Conservation (phyloP, 2,329 filamentous ascomycete species). For the Tolypocladium inflatum region DNA sequence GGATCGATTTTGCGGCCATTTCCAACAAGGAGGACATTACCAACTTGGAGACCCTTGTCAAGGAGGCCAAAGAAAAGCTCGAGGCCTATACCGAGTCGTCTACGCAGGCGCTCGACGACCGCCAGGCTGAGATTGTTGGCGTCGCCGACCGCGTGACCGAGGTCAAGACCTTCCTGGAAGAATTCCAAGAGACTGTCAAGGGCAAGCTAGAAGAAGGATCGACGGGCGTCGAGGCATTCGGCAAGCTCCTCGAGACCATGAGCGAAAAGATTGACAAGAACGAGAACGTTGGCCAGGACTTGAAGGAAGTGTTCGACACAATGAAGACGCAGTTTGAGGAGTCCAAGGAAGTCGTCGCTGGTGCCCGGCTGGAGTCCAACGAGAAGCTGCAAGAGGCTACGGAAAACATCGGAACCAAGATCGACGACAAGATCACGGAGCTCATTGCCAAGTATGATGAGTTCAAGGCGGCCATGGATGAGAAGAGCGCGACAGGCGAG, state of each 20-base stretch:
- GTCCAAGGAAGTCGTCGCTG: conserved; percentile 68
- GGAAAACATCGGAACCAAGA: conserved; percentile 42
- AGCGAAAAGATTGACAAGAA: conserved; percentile 53
- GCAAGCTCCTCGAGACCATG: conserved; percentile 59
- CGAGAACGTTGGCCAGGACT: conserved; percentile 46
- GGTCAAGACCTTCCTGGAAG: conserved; percentile 67
- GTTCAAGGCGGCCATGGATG: conserved; percentile 64
- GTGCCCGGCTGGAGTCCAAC: conserved; percentile 73
- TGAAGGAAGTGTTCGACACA: conserved; percentile 63
- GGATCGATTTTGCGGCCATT: conserved; percentile 60
- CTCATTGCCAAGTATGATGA: conserved; percentile 85
- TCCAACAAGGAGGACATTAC: conserved; percentile 66
- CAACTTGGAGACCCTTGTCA: conserved; percentile 56
- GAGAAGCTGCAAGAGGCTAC: conserved; percentile 59
- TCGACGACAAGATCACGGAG: conserved; percentile 61
- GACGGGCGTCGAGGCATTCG: conserved; percentile 61
- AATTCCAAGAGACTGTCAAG: conserved; percentile 68
- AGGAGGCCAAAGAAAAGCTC: conserved; percentile 60
- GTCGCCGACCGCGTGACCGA: conserved; percentile 71
- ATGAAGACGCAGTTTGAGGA: conserved; percentile 85
- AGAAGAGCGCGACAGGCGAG: conserved; percentile 63
- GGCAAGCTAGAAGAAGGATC: conserved; percentile 68
- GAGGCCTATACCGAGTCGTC: conserved; percentile 63
- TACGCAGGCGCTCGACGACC: conserved; percentile 71
- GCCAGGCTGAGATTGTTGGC: conserved; percentile 72